Base-by-base conservation (phyloP, 78 protist genomes). In the Monosiga brevicollis region DNA sequence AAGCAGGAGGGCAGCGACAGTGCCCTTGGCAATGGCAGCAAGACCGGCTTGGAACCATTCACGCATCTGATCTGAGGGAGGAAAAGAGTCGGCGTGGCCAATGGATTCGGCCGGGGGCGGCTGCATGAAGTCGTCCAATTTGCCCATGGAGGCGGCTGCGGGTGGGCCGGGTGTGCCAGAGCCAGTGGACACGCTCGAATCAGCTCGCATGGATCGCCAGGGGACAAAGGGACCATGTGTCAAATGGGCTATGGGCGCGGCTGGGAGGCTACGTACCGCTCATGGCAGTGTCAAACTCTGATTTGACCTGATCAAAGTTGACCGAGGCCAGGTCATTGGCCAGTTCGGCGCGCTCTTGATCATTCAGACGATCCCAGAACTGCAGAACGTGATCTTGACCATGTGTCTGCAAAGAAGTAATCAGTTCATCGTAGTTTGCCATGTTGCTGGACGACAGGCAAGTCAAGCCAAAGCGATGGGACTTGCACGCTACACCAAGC, bases 371-470 rank as follows among this genome's bases (percentile, higher is more conserved):
- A 36, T 83, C 87, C 49, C 11, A 86, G 89, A 90, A 91, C 35
- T 83, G 6, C 49, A 88, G 79, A 22, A 91, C 88, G 41, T 91
- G 94, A 32, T 86, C 88, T 79, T 91, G 94, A 0, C 91, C 94
- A 29, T 49, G 62, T n/a, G n/a, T n/a, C n/a, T n/a, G n/a, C n/a
- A n/a, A n/a, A n/a, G n/a, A n/a, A n/a, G n/a, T n/a, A n/a, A n/a
- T n/a, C n/a, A n/a, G n/a, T n/a, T n/a, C n/a, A n/a, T n/a, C n/a
- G n/a, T n/a, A n/a, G n/a, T n/a, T n/a, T n/a, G n/a, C n/a, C n/a
- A n/a, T n/a, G n/a, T n/a, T n/a, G n/a, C n/a, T n/a, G n/a, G n/a
- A n/a, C n/a, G n/a, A n/a, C n/a, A n/a, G n/a, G n/a, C n/a, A n/a
- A n/a, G n/a, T n/a, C n/a, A n/a, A n/a, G n/a, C n/a, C n/a, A n/a